Evolutionary conservation across 768 basidiomycete species (phyloP), one percentile per base, ranked within the genome.

Genomic region (Naematelia aurantialba): DNA sequence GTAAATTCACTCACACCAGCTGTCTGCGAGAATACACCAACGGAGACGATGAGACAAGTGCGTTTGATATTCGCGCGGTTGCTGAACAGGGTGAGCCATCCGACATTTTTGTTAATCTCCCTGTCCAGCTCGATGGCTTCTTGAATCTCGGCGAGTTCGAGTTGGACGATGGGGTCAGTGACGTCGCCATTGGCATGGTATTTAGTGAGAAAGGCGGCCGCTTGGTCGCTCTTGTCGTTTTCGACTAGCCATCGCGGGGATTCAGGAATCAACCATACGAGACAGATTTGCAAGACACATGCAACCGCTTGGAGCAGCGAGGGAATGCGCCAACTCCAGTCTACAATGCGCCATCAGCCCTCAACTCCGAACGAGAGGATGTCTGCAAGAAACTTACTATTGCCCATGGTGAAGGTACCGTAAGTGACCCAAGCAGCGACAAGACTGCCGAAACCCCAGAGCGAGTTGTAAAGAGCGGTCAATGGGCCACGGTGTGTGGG

Each of bases 241-340:
- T 80, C 84, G 69, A 91, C 73, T 63, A 91, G 79, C 83, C 82
- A 93, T 82, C 89, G 85, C 48, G 91, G 91, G 0, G 87, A 88
- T 76, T 93, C 91, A 31, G 89, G 89, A 10, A 80, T 81, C 76
- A 88, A 85, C 74, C 81, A 84, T 65, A 91, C 78, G 39, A 91
- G 74, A 63, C 65, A 52, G 55, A 91, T 72, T 73, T 66, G 59
- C 22, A 72, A 45, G 17, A 69, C 29, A 12, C 67, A 62, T 12
- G 71, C 67, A 44, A 70, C 45, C 68, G 56, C 60, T 51, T 72
- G 71, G 25, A 75, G 47, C 12, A 67, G 14, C 17, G 61, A 64
- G 8, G 67, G 67, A 46, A 72, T 65, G 25, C 91, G 86, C 89
- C 89, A 91, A 31, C 87, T 54, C 52, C 58, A 69, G n/a, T 63